phyloP scores from a whole-genome alignment of 2,329 filamentous ascomycete genomes.

The Alternaria longipes region DNA sequence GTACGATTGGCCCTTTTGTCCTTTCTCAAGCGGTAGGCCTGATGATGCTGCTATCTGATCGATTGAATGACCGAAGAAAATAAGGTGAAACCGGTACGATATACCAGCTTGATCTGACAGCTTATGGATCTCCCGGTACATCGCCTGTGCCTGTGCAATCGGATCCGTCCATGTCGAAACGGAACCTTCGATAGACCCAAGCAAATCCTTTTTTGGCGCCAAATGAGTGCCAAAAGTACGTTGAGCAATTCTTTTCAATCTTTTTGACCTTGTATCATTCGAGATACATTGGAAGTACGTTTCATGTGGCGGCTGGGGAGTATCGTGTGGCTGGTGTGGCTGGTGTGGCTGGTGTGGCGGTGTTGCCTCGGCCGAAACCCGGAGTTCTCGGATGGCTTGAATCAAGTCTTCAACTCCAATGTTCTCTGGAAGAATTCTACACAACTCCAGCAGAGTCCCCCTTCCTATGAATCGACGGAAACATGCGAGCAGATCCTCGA shows the following conservation, averaged over 20 bases:
- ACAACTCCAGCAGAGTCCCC: slow-evolving; percentile 1
- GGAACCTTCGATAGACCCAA: too few relatives aligned
- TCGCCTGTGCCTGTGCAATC: not conserved
- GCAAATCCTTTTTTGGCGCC: too few relatives aligned
- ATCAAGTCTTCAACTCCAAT: not conserved
- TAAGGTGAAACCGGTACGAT: not conserved
- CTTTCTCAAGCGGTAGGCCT: not conserved
- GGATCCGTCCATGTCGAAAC: too few relatives aligned
- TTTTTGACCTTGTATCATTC: not conserved
- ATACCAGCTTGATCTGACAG: not conserved
- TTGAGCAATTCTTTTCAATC: not conserved
- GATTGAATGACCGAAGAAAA: not conserved
- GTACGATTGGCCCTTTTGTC: not conserved
- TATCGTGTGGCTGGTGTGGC: not conserved
- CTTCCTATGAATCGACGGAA: not conserved
- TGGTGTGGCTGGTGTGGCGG: not conserved
- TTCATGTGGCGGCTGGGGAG: not conserved
- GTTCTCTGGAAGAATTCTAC: not conserved
- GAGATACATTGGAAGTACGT: not conserved
- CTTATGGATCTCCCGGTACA: not conserved
- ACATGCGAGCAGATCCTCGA: not conserved
- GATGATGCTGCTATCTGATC: not conserved
- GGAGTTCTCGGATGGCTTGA: not conserved
- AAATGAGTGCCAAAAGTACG: too few relatives aligned
- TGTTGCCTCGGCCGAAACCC: not conserved